Evolutionary conservation across 2,329 filamentous ascomycete genomes (phyloP), one percentile per base, ranked within the genome.

Genomic region (Colletotrichum sp.): DNA sequence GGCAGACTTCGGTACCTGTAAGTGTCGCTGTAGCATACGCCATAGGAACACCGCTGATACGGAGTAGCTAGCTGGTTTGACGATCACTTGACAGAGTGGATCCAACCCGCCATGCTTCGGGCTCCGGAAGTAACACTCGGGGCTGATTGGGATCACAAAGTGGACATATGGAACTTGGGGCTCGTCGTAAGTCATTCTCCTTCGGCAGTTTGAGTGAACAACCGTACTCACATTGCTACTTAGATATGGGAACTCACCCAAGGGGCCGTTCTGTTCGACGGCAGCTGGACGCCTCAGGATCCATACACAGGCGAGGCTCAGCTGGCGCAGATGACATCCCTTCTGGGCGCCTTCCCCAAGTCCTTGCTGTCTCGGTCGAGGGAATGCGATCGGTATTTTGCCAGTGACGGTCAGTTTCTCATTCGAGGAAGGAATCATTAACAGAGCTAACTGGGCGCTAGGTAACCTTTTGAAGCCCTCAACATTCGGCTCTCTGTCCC

Each of bases 141-240:
- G 43, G 43, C 43, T 52, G 43, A 21, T 15, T 52, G 43, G 43
- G 43, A 21, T 13, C n/a, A 52, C 6, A 52, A 52, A 12, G 43
- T 52, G 6, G 43, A 52, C 43, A 52, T 52, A 8, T 52, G 43
- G 43, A 52, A 52, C 12, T 21, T 52, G 4, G 43, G 43, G n/a
- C 43, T 21, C 4, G 43, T 52, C 10, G 43, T 52, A 21, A 52
- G n/a, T 21, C 1, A n/a, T 21, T 21, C 0, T 13, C 6, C n/a
- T 52, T 1, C 1, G 1, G 4, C n/a, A 24, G 6, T 1, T 13
- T 8, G 6, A 24, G 18, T 8, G 0, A 21, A 24, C 6, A 13
- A 3, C n/a, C 6, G 0, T 52, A 8, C n/a, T 52, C 43, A 52
- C n/a, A 13, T 21, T 1, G 10, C 4, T 3, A 16, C 34, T 8